Percentiles rank a stretch among this genome's conserved stretches.
Conservation (phyloP, 805 yeast species). For the Metschnikowia henanensis region DNA sequence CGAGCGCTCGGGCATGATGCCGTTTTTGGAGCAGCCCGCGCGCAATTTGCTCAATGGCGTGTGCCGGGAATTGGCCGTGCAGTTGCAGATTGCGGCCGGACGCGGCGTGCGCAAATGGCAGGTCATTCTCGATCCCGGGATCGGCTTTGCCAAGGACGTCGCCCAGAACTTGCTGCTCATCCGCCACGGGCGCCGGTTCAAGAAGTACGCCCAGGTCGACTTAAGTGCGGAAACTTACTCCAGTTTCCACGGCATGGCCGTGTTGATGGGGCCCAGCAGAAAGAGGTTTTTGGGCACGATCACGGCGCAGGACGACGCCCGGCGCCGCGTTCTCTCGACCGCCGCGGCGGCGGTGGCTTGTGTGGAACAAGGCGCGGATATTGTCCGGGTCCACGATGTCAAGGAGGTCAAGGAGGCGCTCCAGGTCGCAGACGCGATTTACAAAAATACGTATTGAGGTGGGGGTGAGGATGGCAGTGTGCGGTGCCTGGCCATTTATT, state of each 20-base stretch:
- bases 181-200: slow-evolving; percentile 47
- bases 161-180: slow-evolving; percentile 69
- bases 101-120: slow-evolving; percentile 87
- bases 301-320: slow-evolving; percentile 55
- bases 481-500: too few species aligned
- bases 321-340: slow-evolving; percentile 73
- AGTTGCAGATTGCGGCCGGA: slow-evolving; percentile 54
- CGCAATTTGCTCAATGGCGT: slow-evolving; percentile 52
- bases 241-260: slow-evolving; percentile 56
- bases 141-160: slow-evolving; percentile 91
- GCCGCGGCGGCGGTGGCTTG: slow-evolving; percentile 74
- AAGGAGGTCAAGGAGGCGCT: slow-evolving; percentile 47
- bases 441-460: slow-evolving; percentile 22
- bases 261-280: slow-evolving; percentile 85
- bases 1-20: slow-evolving; percentile 12
- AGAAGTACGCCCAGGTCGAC: slow-evolving; percentile 43
- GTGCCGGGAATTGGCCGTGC: slow-evolving; percentile 60
- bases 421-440: slow-evolving; percentile 72
- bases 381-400: slow-evolving; percentile 88
- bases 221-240: slow-evolving; percentile 26
- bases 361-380: slow-evolving; percentile 70
- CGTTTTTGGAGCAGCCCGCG: slow-evolving; percentile 20
- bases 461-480: slow-evolving; percentile 13
- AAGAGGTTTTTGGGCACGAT: slow-evolving; percentile 82
- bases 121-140: slow-evolving; percentile 88